phyloP scores from a whole-genome alignment of 2,329 filamentous ascomycete species.

The Capronia americana region DNA sequence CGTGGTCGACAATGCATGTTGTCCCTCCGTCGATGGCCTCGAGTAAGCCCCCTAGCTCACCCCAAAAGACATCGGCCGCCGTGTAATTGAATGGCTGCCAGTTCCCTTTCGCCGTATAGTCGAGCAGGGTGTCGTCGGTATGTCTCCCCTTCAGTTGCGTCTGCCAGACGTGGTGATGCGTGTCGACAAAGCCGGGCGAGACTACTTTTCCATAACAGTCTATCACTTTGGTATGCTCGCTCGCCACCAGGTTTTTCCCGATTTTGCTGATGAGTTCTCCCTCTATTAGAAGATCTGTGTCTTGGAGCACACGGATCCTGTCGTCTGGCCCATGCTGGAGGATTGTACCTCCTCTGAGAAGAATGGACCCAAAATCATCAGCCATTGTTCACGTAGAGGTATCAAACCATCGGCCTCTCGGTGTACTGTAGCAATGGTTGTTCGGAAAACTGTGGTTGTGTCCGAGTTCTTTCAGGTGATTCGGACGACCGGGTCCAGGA shows the following conservation, averaged over 20 bases:
- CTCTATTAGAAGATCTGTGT: conserved; percentile 14
- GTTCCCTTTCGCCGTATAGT: conserved; percentile 16
- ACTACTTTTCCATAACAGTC: conserved; percentile 9
- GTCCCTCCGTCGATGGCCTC: conserved; percentile 17
- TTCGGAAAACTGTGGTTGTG: background rate
- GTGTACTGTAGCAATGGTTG: background rate
- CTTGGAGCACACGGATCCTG: background rate
- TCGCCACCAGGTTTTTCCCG: conserved; percentile 1
- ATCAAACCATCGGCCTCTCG: background rate
- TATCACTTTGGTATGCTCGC: conserved; percentile 9
- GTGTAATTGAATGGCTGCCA: conserved; percentile 21
- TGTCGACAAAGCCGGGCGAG: conserved; percentile 17
- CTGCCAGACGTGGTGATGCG: conserved; percentile 19
- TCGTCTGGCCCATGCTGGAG: conserved; percentile 8
- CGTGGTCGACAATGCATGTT: conserved; percentile 18
- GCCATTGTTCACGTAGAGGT: background rate
- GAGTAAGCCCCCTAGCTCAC: conserved; percentile 11
- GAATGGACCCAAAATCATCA: background rate
- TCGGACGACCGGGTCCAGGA: background rate
- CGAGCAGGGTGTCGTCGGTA: conserved; percentile 17
- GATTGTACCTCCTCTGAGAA: conserved; percentile 9
- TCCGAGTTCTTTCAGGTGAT: background rate
- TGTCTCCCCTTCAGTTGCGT: conserved; percentile 16
- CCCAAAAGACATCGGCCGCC: conserved; percentile 12
- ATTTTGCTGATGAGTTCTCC: conserved; percentile 13